A percentile compares a stretch with the other conserved stretches of the same genome.
Evolutionary conservation across 768 basidiomycete genomes (phyloP).

Genomic region (Amanita exitialis): DNA sequence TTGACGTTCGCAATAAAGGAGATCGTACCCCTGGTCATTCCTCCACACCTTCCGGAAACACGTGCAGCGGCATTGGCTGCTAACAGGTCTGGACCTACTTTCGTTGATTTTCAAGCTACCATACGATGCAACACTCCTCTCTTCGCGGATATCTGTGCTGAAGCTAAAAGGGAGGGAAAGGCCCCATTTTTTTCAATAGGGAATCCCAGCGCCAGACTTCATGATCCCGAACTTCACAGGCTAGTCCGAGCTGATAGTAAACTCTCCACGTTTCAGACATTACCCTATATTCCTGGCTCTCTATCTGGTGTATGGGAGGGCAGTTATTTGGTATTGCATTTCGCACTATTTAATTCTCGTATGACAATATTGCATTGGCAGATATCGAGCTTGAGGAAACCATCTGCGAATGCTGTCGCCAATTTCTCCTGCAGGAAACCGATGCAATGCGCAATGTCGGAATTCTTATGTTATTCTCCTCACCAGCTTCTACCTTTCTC

Average conservation of each 20-base stretch:
- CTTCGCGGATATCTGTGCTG: conserved; percentile 29
- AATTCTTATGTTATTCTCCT: conserved; percentile 32
- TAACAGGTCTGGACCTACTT: conserved; percentile 40
- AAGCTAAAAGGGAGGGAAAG: background rate
- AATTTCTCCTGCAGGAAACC: conserved; percentile 35
- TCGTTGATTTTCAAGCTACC: conserved; percentile 39
- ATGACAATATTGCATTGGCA: conserved; percentile 5
- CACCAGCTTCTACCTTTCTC: conserved; percentile 19
- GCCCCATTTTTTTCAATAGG: too few relatives aligned
- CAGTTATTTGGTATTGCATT: conserved; percentile 36
- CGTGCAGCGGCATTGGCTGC: conserved; percentile 33
- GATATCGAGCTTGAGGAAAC: background rate
- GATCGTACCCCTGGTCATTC: conserved; percentile 29
- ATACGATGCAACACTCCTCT: conserved; percentile 34
- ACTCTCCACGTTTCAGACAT: conserved; percentile 2
- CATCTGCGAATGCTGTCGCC: conserved; percentile 6
- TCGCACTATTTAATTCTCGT: background rate
- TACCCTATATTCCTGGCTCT: conserved; percentile 29
- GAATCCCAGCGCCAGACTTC: background rate
- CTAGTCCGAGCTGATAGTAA: conserved; percentile 6
- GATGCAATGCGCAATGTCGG: conserved; percentile 38
- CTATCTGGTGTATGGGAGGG: conserved; percentile 56
- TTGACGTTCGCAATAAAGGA: conserved; percentile 45
- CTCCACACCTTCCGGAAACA: conserved; percentile 40
- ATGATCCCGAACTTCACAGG: conserved; percentile 13